Percentiles rank a stretch among this genome's conserved stretches.
phyloP scores from a whole-genome alignment of 139 green algal species.

The Volvox reticuliferus region DNA sequence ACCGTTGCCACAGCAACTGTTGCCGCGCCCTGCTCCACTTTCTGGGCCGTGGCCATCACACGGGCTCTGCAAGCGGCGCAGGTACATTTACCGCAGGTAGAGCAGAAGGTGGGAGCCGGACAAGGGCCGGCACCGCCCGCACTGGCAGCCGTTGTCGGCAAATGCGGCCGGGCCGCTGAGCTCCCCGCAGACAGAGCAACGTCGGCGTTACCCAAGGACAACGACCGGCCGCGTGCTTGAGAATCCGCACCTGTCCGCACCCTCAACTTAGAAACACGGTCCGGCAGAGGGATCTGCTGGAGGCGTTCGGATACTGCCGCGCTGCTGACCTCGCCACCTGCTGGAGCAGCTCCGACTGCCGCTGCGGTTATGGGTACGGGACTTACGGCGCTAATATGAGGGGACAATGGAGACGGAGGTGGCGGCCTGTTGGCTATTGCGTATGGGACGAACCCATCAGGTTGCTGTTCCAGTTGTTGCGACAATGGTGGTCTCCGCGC shows the following conservation, averaged over 20 bases:
- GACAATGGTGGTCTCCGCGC: neutral
- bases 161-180: neutral
- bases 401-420: neutral
- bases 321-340: neutral
- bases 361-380: neutral
- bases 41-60: neutral
- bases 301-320: neutral
- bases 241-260: neutral
- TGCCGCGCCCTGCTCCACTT: neutral
- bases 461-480: neutral
- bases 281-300: neutral
- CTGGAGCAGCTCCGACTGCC: neutral
- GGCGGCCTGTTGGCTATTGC: neutral
- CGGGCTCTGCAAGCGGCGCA: neutral
- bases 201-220: neutral
- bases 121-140: neutral
- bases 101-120: neutral
- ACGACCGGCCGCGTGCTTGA: neutral
- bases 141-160: neutral
- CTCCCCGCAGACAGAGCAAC: neutral
- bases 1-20: neutral
- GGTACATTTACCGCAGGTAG: slow-evolving; percentile 21
- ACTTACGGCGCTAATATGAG: neutral
- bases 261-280: neutral
- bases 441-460: neutral